A percentile compares a stretch with the other conserved stretches of the same genome.
phyloP scores from a whole-genome alignment of 139 green algal genomes.

The Coelastrella sp. region DNA sequence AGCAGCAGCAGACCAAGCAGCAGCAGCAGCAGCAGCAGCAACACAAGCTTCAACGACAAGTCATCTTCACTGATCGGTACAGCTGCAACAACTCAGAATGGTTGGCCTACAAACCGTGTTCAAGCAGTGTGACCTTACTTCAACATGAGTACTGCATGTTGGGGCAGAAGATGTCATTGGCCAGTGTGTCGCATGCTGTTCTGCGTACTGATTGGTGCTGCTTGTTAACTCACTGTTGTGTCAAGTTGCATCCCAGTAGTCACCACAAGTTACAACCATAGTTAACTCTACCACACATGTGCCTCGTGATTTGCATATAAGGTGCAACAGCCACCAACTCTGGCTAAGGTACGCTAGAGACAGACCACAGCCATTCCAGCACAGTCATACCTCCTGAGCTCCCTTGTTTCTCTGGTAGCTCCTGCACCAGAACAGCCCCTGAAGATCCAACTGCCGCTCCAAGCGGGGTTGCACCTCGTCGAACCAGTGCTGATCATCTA shows the following conservation, averaged over 20 bases:
- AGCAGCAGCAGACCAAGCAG: not conserved
- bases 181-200: too few species aligned
- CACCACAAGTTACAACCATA: too few species aligned
- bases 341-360: not conserved
- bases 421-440: conserved; percentile 12
- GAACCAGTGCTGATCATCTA: conserved; percentile 8
- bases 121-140: too few species aligned
- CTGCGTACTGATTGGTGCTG: too few species aligned
- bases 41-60: not conserved
- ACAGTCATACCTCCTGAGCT: not conserved
- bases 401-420: conserved; percentile 3
- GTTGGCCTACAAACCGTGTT: too few species aligned
- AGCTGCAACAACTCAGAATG: not conserved
- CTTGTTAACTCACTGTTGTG: too few species aligned
- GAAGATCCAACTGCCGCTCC: not conserved
- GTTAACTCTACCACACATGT: too few species aligned
- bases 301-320: too few species aligned
- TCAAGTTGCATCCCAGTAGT: too few species aligned
- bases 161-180: too few species aligned
- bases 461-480: not conserved
- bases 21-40: not conserved
- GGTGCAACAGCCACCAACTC: too few species aligned
- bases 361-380: not conserved
- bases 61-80: not conserved
- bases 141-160: too few species aligned